Evolutionary conservation across 192 early-diverging fungal genomes (phyloP), one percentile per base, ranked within the genome.

Genomic region (Chytriomyces sp.): DNA sequence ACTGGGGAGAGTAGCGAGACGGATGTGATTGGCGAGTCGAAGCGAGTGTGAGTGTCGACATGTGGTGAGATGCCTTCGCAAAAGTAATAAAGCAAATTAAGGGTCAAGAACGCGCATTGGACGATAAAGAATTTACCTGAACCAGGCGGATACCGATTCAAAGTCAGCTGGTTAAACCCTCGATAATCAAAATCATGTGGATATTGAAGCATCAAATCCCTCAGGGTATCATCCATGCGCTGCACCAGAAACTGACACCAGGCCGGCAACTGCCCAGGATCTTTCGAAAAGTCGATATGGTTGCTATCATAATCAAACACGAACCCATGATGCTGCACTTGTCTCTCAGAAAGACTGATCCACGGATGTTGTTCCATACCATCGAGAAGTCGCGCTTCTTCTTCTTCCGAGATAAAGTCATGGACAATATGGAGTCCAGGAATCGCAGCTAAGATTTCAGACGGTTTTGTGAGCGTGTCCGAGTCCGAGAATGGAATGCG

Each of bases 91-190:
- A 23, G 6, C 13, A 11, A 46, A 9, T 68, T 16, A 5, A 68
- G 53, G 0, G 11, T 57, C 53, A 35, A 2, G 28, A 35, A 35
- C 28, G 28, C 28, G 28, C 28, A 35, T 35, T 35, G 28, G 13
- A 46, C 20, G 26, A 35, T n/a, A 48, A 46, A 13, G 13, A 1
- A 68, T 45, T 71, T 13, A 71, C 69, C 75, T 10, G 86, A 72
- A 28, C 86, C 86, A 11, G 82, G 67, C 23, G 86, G 84, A 69
- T 87, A 87, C 65, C 82, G 69, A 69, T 86, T 79, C 67, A 85
- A 74, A 10, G 86, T 87, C 20, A 87, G 80, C 67, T 85, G 84
- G 72, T 87, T 80, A 6, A 82, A 80, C 28, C 68, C 53, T 11
- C 45, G 65, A 61, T 77, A 77, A 6, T 7, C 13, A 61, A 62